phyloP scores from a whole-genome alignment of 2,329 filamentous ascomycete genomes.

The Hymenoscyphus linearis region DNA sequence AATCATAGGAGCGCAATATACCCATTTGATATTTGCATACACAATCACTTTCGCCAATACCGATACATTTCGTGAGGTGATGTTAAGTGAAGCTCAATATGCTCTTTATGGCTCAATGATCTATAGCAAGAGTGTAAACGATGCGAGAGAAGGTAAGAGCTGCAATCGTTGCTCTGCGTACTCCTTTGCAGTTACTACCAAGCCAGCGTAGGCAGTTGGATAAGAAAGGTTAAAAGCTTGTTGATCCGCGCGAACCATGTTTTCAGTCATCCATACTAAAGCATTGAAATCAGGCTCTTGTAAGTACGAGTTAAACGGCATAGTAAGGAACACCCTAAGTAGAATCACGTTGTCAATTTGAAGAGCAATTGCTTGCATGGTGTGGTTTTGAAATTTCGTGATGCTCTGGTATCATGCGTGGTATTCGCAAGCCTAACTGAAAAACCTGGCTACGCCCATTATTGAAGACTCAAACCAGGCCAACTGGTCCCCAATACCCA shows the following conservation, averaged over 20 bases:
- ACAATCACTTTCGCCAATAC: background rate
- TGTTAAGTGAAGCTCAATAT: no score
- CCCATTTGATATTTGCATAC: conserved; percentile 26
- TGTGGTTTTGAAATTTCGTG: conserved; percentile 9
- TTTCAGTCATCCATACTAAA: no score
- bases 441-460: conserved; percentile 26
- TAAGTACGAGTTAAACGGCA: no score
- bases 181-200: no score
- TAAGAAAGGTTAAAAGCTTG: no score
- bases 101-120: no score
- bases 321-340: background rate
- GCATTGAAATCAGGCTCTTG: no score
- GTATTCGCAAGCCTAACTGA: conserved; percentile 23
- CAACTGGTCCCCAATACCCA: conserved; percentile 9
- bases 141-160: no score
- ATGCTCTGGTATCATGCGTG: conserved; percentile 18
- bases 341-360: background rate
- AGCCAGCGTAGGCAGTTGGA: no score
- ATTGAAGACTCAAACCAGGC: conserved; percentile 12
- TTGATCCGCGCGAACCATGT: no score
- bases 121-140: no score
- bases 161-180: no score
- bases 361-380: conserved; percentile 1
- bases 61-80: background rate
- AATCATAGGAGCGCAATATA: conserved; percentile 21